These are phyloP conservation scores for Cornus suecica DNA, from an alignment of 148 eudicot species.

Conservation along the genomic window DNA sequence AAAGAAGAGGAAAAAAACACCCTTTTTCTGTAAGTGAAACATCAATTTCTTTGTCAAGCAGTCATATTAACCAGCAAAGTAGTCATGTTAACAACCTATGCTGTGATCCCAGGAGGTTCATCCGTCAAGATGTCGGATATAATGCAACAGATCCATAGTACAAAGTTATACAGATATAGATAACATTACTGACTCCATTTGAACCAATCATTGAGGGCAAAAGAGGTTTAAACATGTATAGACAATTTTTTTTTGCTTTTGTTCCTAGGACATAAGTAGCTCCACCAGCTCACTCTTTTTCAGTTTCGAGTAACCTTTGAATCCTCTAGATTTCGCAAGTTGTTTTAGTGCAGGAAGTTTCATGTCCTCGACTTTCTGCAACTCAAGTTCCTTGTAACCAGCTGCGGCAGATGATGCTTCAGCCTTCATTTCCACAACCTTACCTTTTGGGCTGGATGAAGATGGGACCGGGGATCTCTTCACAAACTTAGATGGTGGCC, in stretches of 20 bases:
- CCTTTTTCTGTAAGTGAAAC: too few species aligned
- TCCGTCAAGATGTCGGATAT: too few species aligned
- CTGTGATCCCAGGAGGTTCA: too few species aligned
- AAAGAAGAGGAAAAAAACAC: too few species aligned
- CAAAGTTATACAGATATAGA: not conserved
- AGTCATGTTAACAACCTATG: too few species aligned
- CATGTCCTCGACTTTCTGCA: conserved; percentile 32
- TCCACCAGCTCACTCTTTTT: conserved; percentile 56
- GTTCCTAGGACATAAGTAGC: conserved; percentile 25
- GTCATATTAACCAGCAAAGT: too few species aligned
- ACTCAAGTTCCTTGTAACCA: not conserved
- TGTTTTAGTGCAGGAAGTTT: conserved; percentile 56
- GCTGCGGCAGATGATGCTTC: conserved; percentile 12
- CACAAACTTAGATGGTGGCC: conserved; percentile 51
- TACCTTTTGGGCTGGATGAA: conserved; percentile 20
- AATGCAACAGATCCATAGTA: not conserved
- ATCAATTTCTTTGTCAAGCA: too few species aligned
- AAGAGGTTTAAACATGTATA: not conserved
- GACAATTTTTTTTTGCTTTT: too few species aligned
- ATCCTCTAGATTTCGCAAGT: conserved; percentile 53
- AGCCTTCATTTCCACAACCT: conserved; percentile 10
- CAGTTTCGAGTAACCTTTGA: conserved; percentile 63
- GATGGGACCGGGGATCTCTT: conserved; percentile 59
- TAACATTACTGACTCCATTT: not conserved
- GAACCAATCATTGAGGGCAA: not conserved